A percentile compares a stretch with the other conserved stretches of the same genome.
phyloP scores from a whole-genome alignment of 148 eudicot genomes.

The Rhododendron griersonianum region DNA sequence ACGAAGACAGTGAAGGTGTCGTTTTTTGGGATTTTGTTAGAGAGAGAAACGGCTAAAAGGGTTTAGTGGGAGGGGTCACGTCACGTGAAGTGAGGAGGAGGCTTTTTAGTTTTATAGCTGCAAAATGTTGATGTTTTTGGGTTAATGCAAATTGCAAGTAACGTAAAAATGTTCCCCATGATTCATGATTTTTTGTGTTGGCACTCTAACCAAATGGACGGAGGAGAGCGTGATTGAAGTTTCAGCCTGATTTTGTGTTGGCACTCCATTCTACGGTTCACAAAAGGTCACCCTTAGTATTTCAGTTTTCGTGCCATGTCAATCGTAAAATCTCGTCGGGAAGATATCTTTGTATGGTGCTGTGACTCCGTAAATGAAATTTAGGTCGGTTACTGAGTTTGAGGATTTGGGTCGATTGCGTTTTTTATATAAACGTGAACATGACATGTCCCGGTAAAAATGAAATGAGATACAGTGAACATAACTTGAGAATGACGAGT shows the following conservation, averaged over 20 bases:
- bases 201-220: background rate
- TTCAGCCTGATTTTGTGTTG: background rate
- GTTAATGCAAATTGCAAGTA: background rate
- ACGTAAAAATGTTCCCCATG: background rate
- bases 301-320: too few species aligned
- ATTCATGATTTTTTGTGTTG: background rate
- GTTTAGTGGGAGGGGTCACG: background rate
- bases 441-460: too few species aligned
- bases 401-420: too few species aligned
- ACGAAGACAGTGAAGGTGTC: background rate
- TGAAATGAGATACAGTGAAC: too few species aligned
- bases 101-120: background rate
- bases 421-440: too few species aligned
- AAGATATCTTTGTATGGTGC: too few species aligned
- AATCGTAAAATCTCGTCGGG: too few species aligned
- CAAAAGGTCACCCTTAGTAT: too few species aligned
- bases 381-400: too few species aligned
- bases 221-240: background rate
- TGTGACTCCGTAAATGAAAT: too few species aligned
- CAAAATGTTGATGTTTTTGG: background rate
- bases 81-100: background rate
- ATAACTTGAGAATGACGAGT: too few species aligned
- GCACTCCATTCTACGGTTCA: too few species aligned
- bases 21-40: background rate
- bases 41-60: background rate